Percentiles rank a stretch among this genome's conserved stretches.
These are phyloP conservation scores for Ascodesmis nigricans DNA, from an alignment of 495 filamentous ascomycete species.

Conservation along the genomic window DNA sequence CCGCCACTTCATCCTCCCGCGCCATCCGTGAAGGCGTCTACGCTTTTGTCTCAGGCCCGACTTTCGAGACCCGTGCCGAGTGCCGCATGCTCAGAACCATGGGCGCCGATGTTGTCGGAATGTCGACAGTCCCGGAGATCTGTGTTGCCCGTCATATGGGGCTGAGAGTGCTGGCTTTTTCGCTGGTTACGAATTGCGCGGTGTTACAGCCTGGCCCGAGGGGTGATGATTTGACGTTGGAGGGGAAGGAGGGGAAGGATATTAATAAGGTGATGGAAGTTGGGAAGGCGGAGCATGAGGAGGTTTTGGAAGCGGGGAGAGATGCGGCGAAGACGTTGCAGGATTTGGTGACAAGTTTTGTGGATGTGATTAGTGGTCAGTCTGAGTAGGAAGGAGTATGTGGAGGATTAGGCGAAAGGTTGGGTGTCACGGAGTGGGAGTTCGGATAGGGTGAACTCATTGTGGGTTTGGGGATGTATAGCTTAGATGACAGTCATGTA, in stretches of 20 bases:
- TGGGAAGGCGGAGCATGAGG: slow-evolving; percentile 50
- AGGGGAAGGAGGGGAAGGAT: slow-evolving; percentile 26
- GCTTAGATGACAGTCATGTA: too few relatives aligned
- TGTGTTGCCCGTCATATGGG: slow-evolving; percentile 50
- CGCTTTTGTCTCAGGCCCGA: slow-evolving; percentile 51
- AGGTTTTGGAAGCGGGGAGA: slow-evolving; percentile 44
- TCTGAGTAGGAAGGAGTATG: too few relatives aligned
- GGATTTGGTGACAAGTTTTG: too few relatives aligned
- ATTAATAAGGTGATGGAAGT: slow-evolving; percentile 34
- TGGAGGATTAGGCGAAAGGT: too few relatives aligned
- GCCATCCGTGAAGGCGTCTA: slow-evolving; percentile 52
- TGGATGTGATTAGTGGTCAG: too few relatives aligned
- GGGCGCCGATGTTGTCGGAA: slow-evolving; percentile 54
- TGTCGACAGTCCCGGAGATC: slow-evolving; percentile 62
- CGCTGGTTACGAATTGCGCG: slow-evolving; percentile 53
- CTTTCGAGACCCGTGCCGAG: slow-evolving; percentile 58
- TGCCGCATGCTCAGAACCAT: slow-evolving; percentile 45
- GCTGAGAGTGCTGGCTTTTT: slow-evolving; percentile 48
- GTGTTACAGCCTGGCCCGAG: slow-evolving; percentile 40
- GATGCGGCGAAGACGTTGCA: slow-evolving; percentile 46
- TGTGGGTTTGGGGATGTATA: too few relatives aligned
- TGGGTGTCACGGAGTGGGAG: too few relatives aligned
- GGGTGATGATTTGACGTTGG: slow-evolving; percentile 31
- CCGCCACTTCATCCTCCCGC: slow-evolving; percentile 1
- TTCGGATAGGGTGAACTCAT: too few relatives aligned